Percentiles rank a stretch among this genome's conserved stretches.
phyloP scores from a whole-genome alignment of 2,329 filamentous ascomycete species.

The Epicoccum nigrum region DNA sequence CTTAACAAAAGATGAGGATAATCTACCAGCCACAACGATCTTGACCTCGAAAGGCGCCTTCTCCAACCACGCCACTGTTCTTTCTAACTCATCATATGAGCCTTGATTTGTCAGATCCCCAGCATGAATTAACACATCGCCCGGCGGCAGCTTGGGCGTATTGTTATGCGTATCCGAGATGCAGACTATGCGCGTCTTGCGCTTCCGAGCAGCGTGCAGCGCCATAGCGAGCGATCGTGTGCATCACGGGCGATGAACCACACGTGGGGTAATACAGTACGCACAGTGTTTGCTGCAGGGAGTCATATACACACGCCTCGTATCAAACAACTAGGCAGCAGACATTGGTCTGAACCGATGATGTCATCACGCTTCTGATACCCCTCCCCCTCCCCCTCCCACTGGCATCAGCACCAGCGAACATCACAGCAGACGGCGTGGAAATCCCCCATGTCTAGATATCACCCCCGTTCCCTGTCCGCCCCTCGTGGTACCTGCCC shows the following conservation, averaged over 20 bases:
- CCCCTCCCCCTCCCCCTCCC: not conserved
- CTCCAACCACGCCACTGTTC: constrained; percentile 70
- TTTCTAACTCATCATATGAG: constrained; percentile 62
- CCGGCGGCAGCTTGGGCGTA: constrained; percentile 67
- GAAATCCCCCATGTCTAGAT: too few relatives aligned
- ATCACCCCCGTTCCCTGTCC: constrained; percentile 2
- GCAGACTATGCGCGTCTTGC: constrained; percentile 70
- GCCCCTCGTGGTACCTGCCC: constrained; percentile 11
- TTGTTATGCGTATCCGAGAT: constrained; percentile 79
- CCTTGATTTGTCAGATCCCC: constrained; percentile 80
- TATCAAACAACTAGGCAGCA: not conserved
- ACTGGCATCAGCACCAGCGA: not conserved
- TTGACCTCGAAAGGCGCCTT: constrained; percentile 71
- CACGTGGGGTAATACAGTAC: not conserved
- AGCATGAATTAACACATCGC: constrained; percentile 77
- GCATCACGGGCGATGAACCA: constrained; percentile 1
- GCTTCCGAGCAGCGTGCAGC: not conserved
- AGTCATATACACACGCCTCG: constrained; percentile 2
- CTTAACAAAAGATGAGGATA: not conserved
- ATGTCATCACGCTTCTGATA: constrained; percentile 12
- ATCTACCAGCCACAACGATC: constrained; percentile 69
- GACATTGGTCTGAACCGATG: not conserved
- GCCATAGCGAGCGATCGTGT: constrained; percentile 2
- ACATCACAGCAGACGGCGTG: too few relatives aligned
- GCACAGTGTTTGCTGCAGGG: not conserved